A percentile compares a stretch with the other conserved stretches of the same genome.
Conservation (phyloP, 257 asterid species). For the Solanum gracilifrons region DNA sequence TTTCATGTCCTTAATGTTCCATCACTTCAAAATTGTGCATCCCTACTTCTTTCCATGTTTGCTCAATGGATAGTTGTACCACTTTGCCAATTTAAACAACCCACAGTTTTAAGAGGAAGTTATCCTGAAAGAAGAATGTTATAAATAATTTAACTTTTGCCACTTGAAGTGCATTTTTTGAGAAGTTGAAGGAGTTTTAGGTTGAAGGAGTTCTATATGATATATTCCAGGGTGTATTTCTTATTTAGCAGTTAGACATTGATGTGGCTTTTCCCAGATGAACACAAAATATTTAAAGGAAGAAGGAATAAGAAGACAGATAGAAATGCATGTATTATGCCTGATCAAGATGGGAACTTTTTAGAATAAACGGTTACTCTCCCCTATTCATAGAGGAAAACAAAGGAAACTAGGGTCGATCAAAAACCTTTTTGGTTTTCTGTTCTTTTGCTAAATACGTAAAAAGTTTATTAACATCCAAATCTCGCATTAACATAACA, state of each 20-base stretch:
- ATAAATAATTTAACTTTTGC: background rate
- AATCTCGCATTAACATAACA: background rate
- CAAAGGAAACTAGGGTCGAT: background rate
- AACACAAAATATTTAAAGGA: background rate
- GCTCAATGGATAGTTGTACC: background rate
- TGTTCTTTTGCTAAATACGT: background rate
- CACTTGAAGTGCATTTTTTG: background rate
- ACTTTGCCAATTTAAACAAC: background rate
- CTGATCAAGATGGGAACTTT: background rate
- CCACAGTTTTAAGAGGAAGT: background rate
- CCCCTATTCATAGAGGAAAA: background rate
- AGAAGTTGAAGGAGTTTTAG: background rate
- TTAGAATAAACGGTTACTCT: background rate
- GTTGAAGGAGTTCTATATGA: background rate
- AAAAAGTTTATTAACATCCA: background rate
- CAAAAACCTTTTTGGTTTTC: background rate
- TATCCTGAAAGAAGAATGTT: background rate
- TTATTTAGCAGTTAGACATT: background rate
- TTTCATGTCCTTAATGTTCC: background rate
- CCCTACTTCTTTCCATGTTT: background rate
- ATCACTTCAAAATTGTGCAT: background rate
- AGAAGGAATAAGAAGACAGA: background rate
- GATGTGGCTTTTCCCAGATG: background rate
- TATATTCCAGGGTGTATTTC: background rate
- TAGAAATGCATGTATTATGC: background rate